Percentiles rank a stretch among this genome's conserved stretches.
phyloP scores from a whole-genome alignment of 139 green algal genomes.

The Nannochloris sp. region DNA sequence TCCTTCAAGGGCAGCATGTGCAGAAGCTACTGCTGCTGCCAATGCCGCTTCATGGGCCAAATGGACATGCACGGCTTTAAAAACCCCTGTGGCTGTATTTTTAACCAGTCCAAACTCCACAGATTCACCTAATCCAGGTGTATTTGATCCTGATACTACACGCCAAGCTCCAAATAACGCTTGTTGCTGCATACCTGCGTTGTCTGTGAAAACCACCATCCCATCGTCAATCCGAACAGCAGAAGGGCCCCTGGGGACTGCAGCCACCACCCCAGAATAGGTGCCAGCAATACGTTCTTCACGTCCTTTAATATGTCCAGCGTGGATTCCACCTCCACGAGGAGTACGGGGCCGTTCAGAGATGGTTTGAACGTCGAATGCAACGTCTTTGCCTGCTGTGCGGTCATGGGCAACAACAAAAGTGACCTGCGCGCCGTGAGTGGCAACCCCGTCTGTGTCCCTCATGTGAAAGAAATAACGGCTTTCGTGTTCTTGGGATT shows the following conservation, averaged over 20 bases:
- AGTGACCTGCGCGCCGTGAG: conserved; percentile 6
- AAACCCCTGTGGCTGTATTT: not conserved
- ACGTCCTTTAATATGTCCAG: not conserved
- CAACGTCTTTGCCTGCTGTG: conserved; percentile 19
- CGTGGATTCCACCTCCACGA: not conserved
- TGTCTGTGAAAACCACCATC: conserved; percentile 24
- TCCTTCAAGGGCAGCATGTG: not conserved
- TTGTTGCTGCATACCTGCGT: conserved; percentile 11
- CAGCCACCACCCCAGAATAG: not conserved
- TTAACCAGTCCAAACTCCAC: conserved; percentile 29
- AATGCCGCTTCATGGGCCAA: not conserved
- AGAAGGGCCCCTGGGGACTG: not conserved
- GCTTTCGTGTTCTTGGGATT: conserved; percentile 12
- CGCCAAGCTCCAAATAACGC: conserved; percentile 5
- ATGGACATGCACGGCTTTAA: conserved; percentile 4
- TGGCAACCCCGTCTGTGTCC: conserved; percentile 11
- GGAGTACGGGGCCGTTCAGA: not conserved
- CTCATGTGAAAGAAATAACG: conserved; percentile 31
- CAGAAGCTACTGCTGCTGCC: not conserved
- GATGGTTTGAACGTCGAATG: conserved; percentile 11
- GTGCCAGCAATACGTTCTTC: not conserved
- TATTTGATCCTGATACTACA: not conserved
- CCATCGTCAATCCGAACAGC: conserved; percentile 19
- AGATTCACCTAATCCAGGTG: conserved; percentile 14
- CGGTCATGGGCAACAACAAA: conserved; percentile 21